A percentile compares a stretch with the other conserved stretches of the same genome.
Evolutionary conservation across 352 stramenopile genomes (phyloP).

Genomic region (Pythium apleroticum): DNA sequence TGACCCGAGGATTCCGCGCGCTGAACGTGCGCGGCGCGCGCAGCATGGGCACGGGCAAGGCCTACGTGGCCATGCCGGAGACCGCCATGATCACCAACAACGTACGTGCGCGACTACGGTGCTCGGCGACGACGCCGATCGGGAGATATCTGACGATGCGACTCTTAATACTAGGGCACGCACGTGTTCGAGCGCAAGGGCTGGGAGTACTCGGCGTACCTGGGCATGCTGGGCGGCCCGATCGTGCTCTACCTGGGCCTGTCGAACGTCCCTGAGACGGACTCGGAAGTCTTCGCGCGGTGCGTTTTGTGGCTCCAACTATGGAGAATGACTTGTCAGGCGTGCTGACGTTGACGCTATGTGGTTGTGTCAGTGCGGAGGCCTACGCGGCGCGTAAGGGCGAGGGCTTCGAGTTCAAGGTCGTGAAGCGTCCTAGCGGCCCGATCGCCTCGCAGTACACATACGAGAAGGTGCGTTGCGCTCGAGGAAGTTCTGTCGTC

Average conservation of each 20-base stretch:
- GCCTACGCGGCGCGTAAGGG: slow-evolving; percentile 56
- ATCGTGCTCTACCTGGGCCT: slow-evolving; percentile 77
- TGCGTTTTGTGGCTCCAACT: slow-evolving; percentile 21
- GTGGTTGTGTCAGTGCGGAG: slow-evolving; percentile 41
- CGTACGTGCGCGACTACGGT: slow-evolving; percentile 35
- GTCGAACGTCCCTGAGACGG: slow-evolving; percentile 76
- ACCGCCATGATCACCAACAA: slow-evolving; percentile 88
- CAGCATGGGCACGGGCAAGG: slow-evolving; percentile 54
- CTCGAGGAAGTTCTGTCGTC: not conserved
- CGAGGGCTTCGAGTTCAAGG: slow-evolving; percentile 35
- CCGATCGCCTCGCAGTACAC: slow-evolving; percentile 45
- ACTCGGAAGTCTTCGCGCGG: slow-evolving; percentile 83
- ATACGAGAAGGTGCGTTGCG: slow-evolving; percentile 48
- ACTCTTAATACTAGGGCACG: slow-evolving; percentile 45
- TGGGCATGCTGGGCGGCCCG: slow-evolving; percentile 68
- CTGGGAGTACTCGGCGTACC: slow-evolving; percentile 82
- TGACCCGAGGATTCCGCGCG: slow-evolving; percentile 33
- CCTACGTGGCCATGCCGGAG: slow-evolving; percentile 80
- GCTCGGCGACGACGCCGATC: not conserved
- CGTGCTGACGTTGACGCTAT: not conserved
- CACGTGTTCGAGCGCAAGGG: slow-evolving; percentile 81
- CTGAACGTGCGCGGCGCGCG: slow-evolving; percentile 41
- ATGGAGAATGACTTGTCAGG: not conserved
- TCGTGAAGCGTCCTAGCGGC: slow-evolving; percentile 46
- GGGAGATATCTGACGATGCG: not conserved